Evolutionary conservation across 352 stramenopile genomes (phyloP), one percentile per base, ranked within the genome.

Genomic region (Pythium grandisporangium): DNA sequence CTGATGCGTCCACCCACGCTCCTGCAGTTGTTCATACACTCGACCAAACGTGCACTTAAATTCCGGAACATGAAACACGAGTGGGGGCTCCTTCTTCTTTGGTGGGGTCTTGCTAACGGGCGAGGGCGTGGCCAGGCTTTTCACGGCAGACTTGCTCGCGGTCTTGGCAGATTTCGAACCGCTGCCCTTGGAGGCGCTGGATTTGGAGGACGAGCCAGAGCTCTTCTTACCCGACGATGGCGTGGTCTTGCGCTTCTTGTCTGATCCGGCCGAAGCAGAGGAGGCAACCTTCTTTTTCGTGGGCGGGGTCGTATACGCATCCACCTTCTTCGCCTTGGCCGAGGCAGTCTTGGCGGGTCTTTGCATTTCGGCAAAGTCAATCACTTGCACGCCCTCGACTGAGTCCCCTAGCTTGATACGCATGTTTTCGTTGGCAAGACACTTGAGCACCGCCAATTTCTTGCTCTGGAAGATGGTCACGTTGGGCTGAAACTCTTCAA

Each of bases 401-500:
- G 75, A 88, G 43, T 89, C 76, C 8, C 76, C 72, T 11, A 89
- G 66, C 23, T 68, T 54, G 29, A 89, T 69, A 11, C 54, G 53
- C 23, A 79, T 60, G 8, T 75, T 55, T 33, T 78, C 61, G 6
- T 59, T 30, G 11, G 64, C 58, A 42, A 89, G 44, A 46, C 67
- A 82, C 50, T 84, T 74, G 40, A 84, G 50, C 17, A 86, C 69
- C 6, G 76, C 73, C 22, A 59, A 63, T 52, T 84, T 83, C 56
- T 86, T 84, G 37, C 42, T 75, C 61, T 86, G 72, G 63, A 89
- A 89, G 39, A 89, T 81, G 7, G 76, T 89, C 35, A 84, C 72
- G 45, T 89, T 89, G 12, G 76, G 76, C 41, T 58, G 51, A 37
- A 89, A 84, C 25, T 75, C 58, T 41, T 73, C 56, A 40, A 89